phyloP scores from a whole-genome alignment of 2,329 filamentous ascomycete species.

The Pestalotiopsis fici region DNA sequence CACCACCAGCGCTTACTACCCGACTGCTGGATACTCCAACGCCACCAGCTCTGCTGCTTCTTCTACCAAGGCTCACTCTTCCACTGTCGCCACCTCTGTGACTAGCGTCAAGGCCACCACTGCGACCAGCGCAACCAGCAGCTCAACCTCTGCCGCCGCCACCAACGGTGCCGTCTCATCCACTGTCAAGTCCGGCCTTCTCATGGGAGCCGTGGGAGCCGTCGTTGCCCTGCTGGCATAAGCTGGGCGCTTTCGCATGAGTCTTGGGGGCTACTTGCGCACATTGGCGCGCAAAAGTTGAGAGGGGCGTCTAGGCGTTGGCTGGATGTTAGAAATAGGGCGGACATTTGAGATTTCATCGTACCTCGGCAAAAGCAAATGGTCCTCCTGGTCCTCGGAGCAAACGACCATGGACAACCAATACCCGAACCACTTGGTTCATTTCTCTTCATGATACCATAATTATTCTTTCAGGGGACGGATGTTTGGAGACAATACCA shows the following conservation, averaged over 20 bases:
- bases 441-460: slow-evolving; percentile 10
- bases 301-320: neutral
- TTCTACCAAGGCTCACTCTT: neutral
- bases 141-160: neutral
- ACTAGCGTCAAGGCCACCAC: slow-evolving; percentile 1
- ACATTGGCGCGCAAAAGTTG: neutral
- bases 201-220: slow-evolving; percentile 8
- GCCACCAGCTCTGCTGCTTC: neutral
- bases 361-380: neutral
- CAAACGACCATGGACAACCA: neutral
- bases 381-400: neutral
- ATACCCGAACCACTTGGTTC: slow-evolving; percentile 10
- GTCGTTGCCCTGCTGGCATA: slow-evolving; percentile 8
- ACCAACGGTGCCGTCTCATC: neutral
- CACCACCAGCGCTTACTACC: slow-evolving; percentile 5
- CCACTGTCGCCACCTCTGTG: neutral
- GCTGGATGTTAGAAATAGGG: neutral
- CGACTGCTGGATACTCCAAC: slow-evolving; percentile 2
- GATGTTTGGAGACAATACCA: slow-evolving; percentile 8
- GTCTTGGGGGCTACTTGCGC: neutral
- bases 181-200: slow-evolving; percentile 2
- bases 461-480: slow-evolving; percentile 6
- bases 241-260: neutral
- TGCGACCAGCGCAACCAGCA: neutral
- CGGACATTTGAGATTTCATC: neutral